A percentile compares a stretch with the other conserved stretches of the same genome.
These are phyloP conservation scores for Coniochaeta sp. DNA, from an alignment of 2,329 filamentous ascomycete genomes.

Conservation along the genomic window DNA sequence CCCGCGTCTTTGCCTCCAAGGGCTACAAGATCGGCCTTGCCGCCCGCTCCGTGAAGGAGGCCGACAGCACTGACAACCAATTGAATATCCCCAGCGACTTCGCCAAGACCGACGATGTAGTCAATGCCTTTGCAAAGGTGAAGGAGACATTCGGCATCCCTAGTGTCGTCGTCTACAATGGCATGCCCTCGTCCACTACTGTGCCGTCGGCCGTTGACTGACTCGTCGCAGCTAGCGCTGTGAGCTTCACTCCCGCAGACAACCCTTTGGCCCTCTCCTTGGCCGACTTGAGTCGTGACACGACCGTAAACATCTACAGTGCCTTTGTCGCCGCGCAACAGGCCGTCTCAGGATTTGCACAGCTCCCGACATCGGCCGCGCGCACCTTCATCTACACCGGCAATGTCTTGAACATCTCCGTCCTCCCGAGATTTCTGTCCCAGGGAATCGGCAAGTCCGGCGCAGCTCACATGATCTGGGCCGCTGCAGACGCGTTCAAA, in stretches of 20 bases:
- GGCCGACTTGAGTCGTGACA: background rate
- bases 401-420: conserved; percentile 27
- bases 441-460: conserved; percentile 33
- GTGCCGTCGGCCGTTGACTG: background rate
- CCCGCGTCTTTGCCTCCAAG: conserved; percentile 26
- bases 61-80: conserved; percentile 17
- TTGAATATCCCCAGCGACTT: conserved; percentile 28
- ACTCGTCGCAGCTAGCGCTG: background rate
- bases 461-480: conserved; percentile 19
- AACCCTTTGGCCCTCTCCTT: background rate
- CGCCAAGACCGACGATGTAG: conserved; percentile 23
- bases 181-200: background rate
- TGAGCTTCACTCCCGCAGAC: background rate
- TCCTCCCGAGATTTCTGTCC: conserved; percentile 23
- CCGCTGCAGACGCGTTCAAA: conserved; percentile 9
- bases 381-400: conserved; percentile 38
- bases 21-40: conserved; percentile 35
- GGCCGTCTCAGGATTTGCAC: conserved; percentile 19
- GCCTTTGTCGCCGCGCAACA: conserved; percentile 28
- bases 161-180: conserved; percentile 3
- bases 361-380: conserved; percentile 20
- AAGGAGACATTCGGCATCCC: conserved; percentile 15
- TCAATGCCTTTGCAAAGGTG: conserved; percentile 28
- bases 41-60: conserved; percentile 22
- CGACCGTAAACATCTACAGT: conserved; percentile 1